Conservation (phyloP, 2,329 filamentous ascomycete species). For the Arthrobotrys pseudoclavata region DNA sequence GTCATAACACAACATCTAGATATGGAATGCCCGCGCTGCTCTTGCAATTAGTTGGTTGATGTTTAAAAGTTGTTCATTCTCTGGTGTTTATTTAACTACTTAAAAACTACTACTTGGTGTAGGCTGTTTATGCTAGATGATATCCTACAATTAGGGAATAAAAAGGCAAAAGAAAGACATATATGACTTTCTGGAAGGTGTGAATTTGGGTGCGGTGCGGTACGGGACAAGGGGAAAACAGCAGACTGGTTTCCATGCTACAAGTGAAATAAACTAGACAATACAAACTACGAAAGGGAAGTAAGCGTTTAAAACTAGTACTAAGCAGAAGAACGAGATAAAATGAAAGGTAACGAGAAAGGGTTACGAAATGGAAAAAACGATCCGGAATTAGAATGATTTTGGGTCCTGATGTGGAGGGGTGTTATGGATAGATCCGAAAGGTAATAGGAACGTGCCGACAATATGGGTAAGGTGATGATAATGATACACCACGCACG, state of each 20-base stretch:
- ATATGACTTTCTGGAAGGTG: slow-evolving; percentile 57
- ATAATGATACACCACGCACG: slow-evolving; percentile 56
- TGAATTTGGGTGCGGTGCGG: slow-evolving; percentile 65
- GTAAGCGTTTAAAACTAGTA: slow-evolving; percentile 63
- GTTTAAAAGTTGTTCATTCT: slow-evolving; percentile 24
- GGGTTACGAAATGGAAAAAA: slow-evolving; percentile 39
- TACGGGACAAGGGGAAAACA: slow-evolving; percentile 64
- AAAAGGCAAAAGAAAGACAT: slow-evolving; percentile 50
- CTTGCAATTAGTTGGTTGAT: not conserved
- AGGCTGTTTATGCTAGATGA: slow-evolving; percentile 40
- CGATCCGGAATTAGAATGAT: slow-evolving; percentile 54
- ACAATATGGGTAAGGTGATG: slow-evolving; percentile 49
- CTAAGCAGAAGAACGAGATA: slow-evolving; percentile 63
- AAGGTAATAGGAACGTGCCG: slow-evolving; percentile 16
- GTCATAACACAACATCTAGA: not conserved
- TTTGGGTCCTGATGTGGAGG: slow-evolving; percentile 27
- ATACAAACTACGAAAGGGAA: slow-evolving; percentile 39
- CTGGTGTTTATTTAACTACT: slow-evolving; percentile 20
- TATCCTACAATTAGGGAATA: slow-evolving; percentile 61
- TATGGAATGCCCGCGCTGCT: not conserved
- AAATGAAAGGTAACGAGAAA: slow-evolving; percentile 64
- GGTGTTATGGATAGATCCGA: slow-evolving; percentile 16
- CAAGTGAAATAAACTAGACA: slow-evolving; percentile 38
- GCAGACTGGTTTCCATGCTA: slow-evolving; percentile 64
- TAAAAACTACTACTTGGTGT: slow-evolving; percentile 28